Conservation (phyloP, 352 stramenopile genomes). For the Pythium dissimile region DNA sequence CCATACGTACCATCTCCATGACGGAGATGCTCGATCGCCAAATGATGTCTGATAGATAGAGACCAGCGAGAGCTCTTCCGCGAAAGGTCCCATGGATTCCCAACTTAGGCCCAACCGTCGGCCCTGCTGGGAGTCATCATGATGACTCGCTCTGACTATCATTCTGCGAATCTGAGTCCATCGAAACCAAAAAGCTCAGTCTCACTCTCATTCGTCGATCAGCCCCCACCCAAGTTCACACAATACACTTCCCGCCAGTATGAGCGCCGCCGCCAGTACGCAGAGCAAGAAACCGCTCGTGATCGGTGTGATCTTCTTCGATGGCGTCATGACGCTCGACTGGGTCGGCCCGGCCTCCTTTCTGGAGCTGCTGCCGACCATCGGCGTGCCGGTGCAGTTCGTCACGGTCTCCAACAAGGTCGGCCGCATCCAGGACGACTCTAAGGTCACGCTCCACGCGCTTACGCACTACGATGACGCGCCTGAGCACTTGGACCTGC, state of each 20-base stretch:
- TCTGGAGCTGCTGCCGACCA: conserved; percentile 45
- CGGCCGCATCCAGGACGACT: conserved; percentile 34
- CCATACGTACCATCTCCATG: no score
- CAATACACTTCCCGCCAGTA: no score
- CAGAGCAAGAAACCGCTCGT: conserved; percentile 17
- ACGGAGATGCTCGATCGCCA: no score
- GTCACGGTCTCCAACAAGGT: conserved; percentile 38
- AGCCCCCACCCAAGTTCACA: not conserved
- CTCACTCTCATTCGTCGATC: no score
- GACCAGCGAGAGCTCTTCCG: no score
- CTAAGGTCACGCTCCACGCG: conserved; percentile 37
- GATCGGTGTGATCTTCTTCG: conserved; percentile 59
- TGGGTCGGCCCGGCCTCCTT: conserved; percentile 56
- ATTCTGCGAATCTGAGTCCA: no score
- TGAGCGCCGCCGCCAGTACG: not conserved
- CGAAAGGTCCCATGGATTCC: no score
- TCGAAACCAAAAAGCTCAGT: no score
- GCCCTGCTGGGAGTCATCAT: no score
- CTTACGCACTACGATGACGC: conserved; percentile 28
- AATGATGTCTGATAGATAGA: no score
- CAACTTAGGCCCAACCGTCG: no score
- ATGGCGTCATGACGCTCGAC: conserved; percentile 56
- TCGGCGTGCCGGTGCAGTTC: conserved; percentile 45
- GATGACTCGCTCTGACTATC: no score
- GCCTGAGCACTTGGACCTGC: conserved; percentile 32